Conservation (phyloP, 2,329 filamentous ascomycete genomes). For the Pseudocercospora ulei region DNA sequence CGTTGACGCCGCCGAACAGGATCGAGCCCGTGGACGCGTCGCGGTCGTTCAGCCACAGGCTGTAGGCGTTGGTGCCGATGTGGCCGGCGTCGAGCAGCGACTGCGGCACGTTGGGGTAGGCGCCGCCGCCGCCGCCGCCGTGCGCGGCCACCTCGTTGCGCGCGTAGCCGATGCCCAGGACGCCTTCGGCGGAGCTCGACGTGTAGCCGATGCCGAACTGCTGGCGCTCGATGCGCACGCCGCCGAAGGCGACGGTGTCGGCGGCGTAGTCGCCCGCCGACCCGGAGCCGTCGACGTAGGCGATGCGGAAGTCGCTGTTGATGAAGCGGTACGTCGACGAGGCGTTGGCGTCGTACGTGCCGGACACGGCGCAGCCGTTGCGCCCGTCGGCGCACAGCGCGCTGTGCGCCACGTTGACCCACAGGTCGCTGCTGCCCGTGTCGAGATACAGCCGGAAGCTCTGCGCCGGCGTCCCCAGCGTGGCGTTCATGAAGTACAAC, state of each 20-base stretch:
- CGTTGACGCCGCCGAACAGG: constrained; percentile 73
- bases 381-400: constrained; percentile 44
- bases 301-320: constrained; percentile 72
- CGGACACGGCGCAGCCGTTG: constrained; percentile 51
- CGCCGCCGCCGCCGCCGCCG: constrained; percentile 40
- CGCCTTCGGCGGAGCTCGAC: constrained; percentile 54
- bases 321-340: constrained; percentile 70
- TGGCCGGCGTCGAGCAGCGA: constrained; percentile 53
- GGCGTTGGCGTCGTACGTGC: constrained; percentile 58
- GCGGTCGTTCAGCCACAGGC: constrained; percentile 53
- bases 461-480: constrained; percentile 50
- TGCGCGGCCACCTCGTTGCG: constrained; percentile 66
- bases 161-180: constrained; percentile 75
- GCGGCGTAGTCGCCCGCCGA: constrained; percentile 70
- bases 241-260: constrained; percentile 58
- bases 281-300: constrained; percentile 71
- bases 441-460: constrained; percentile 50
- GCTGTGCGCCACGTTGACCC: constrained; percentile 57
- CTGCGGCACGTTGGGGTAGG: constrained; percentile 55
- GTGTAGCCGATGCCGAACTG: constrained; percentile 66
- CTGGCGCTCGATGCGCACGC: constrained; percentile 46
- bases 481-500: constrained; percentile 51
- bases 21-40: constrained; percentile 59
- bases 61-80: constrained; percentile 57
- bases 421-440: constrained; percentile 55